Evolutionary conservation across 1,284 basidiomycete species (phyloP).

Genomic region (Apiotrichum mycotoxinovorans): DNA sequence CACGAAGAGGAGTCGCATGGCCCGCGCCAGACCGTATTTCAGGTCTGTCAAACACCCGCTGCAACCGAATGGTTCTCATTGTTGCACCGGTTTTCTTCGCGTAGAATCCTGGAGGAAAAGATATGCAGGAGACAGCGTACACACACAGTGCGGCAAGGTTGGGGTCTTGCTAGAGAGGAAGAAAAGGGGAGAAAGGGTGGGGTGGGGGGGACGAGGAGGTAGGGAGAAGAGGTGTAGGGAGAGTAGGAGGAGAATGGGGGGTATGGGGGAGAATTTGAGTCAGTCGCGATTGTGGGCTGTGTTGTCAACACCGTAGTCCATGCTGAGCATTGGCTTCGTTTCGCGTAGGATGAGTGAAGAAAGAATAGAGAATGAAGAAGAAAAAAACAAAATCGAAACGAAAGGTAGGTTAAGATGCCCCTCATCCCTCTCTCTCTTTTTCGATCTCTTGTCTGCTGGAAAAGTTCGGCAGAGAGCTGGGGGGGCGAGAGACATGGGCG

Average conservation of each 20-base stretch:
- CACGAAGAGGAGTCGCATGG: background rate
- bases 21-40: background rate
- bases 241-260: background rate
- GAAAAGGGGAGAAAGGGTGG: background rate
- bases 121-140: slow-evolving; percentile 43
- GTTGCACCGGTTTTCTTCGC: slow-evolving; percentile 46
- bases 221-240: background rate
- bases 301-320: too few species aligned
- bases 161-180: background rate
- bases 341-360: background rate
- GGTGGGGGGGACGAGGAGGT: background rate
- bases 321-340: background rate
- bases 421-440: too few species aligned
- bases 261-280: background rate
- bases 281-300: background rate
- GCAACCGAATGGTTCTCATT: slow-evolving; percentile 39
- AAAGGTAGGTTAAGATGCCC: too few species aligned
- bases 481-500: too few species aligned
- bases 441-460: too few species aligned
- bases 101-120: slow-evolving; percentile 35
- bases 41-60: slow-evolving; percentile 14
- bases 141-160: slow-evolving; percentile 31
- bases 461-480: too few species aligned
- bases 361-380: background rate
- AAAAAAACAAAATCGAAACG: background rate